phyloP scores from a whole-genome alignment of 306 rosid genomes.

The Vigna nakashimae region DNA sequence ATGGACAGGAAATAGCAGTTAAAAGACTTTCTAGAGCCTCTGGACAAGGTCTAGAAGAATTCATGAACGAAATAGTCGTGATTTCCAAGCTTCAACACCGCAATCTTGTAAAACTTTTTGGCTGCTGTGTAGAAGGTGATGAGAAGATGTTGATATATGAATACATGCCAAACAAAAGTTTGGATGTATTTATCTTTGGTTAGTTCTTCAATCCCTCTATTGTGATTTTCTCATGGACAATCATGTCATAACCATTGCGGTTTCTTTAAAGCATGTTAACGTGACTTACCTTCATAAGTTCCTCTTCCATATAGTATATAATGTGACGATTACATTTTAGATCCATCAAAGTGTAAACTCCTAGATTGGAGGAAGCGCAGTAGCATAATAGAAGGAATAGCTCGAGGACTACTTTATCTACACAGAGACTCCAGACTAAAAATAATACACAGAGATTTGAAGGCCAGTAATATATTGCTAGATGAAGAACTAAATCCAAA shows the following conservation, averaged over 20 bases:
- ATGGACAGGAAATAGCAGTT: slow-evolving; percentile 37
- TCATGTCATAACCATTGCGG: neutral
- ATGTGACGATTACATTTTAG: neutral
- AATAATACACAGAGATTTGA: slow-evolving; percentile 40
- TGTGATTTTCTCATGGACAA: neutral
- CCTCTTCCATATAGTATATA: neutral
- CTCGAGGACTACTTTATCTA: slow-evolving; percentile 39
- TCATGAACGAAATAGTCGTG: slow-evolving; percentile 38
- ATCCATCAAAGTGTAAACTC: neutral
- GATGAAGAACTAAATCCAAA: slow-evolving; percentile 39
- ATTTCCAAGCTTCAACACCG: slow-evolving; percentile 47
- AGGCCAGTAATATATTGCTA: slow-evolving; percentile 42
- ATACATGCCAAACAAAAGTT: slow-evolving; percentile 50
- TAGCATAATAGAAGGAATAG: slow-evolving; percentile 40
- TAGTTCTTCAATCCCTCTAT: neutral
- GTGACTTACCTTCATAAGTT: neutral
- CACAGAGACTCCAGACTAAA: slow-evolving; percentile 40
- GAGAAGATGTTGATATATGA: slow-evolving; percentile 52
- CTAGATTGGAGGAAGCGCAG: slow-evolving; percentile 37
- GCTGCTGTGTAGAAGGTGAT: slow-evolving; percentile 45
- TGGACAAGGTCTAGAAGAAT: slow-evolving; percentile 40
- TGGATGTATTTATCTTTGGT: slow-evolving; percentile 46
- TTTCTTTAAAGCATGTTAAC: too few species aligned
- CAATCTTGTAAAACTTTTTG: slow-evolving; percentile 51
- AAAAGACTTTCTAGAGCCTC: slow-evolving; percentile 43